phyloP scores from a whole-genome alignment of 441 rosid genomes.

The Euphorbia schlechtendalii region DNA sequence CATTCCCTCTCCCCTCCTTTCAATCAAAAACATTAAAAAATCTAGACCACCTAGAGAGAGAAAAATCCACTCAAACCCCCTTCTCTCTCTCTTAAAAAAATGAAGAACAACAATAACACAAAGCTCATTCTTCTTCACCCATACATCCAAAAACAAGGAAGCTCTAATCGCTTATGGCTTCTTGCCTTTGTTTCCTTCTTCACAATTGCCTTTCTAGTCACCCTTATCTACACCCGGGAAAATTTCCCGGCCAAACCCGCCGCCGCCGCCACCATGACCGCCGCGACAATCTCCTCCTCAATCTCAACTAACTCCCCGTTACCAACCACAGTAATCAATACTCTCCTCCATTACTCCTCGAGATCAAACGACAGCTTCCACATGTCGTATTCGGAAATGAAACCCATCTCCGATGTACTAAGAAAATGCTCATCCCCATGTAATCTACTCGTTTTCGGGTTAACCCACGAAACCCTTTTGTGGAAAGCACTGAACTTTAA shows the following conservation, averaged over 20 bases:
- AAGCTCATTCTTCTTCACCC: conserved; percentile 90
- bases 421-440: conserved; percentile 83
- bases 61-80: background rate
- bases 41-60: conserved; percentile 16
- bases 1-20: conserved; percentile 26
- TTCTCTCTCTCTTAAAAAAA: conserved; percentile 13
- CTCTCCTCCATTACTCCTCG: conserved; percentile 73
- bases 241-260: conserved; percentile 28
- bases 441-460: conserved; percentile 76
- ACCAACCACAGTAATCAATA: conserved; percentile 53
- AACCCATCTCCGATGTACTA: conserved; percentile 70
- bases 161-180: conserved; percentile 76
- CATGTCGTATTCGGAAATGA: conserved; percentile 66
- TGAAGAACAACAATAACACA: conserved; percentile 59
- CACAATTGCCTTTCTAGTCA: conserved; percentile 67
- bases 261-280: conserved; percentile 21
- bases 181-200: conserved; percentile 73
- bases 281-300: conserved; percentile 22
- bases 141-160: conserved; percentile 82
- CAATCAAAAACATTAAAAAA: conserved; percentile 20
- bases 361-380: conserved; percentile 75
- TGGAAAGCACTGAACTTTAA: conserved; percentile 86
- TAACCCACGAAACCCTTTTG: conserved; percentile 82
- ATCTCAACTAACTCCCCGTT: conserved; percentile 33
- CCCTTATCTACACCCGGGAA: conserved; percentile 75